Base-by-base conservation (phyloP, 306 rosid species). In the Astragalus membranaceus region DNA sequence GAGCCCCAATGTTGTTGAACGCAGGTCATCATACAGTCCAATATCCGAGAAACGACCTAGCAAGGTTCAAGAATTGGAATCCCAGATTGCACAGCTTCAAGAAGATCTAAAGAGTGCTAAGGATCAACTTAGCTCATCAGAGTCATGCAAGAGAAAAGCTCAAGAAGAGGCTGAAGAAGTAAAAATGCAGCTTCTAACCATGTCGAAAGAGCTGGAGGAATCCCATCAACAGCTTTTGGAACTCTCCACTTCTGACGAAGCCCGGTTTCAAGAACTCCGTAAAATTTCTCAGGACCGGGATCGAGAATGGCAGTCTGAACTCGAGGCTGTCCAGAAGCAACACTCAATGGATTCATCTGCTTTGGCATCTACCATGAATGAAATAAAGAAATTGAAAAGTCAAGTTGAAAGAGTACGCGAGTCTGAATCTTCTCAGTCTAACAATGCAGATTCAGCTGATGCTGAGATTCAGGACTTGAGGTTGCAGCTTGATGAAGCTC, bases 301-400 rank as follows among this genome's bases (percentile, higher is more conserved):
- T 76, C 72, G 85, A 77, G 98, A 84, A 5, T 93, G 98, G 98
- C 87, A 93, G 50, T 93, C 96, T 14, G 98, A 93, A 64, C 92
- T 93, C 7, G 92, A 88, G 82, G 98, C 97, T 42, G 84, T 88
- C 67, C 93, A 84, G 79, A 83, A 86, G 76, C 98, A 93, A 79
- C 96, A 91, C 39, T 69, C 96, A 11, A 88, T 88, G 89, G 98
- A 93, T 67, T 81, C 96, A 55, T 33, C 96, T 50, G 90, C 96
- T 54, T 50, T 90, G 54, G 78, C 66, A 60, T 90, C 98, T 74
- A 87, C 96, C 49, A 81, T 81, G 73, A 86, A 85, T 71, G 98
- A 93, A 76, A 83, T 90, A 51, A 96, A 93, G 78, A 90, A 83
- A 79, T 88, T 90, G 84, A 90, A 88, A 72, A 78, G 61, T 69